phyloP scores from a whole-genome alignment of 768 basidiomycete species.

The Rhizopogon roseolus region DNA sequence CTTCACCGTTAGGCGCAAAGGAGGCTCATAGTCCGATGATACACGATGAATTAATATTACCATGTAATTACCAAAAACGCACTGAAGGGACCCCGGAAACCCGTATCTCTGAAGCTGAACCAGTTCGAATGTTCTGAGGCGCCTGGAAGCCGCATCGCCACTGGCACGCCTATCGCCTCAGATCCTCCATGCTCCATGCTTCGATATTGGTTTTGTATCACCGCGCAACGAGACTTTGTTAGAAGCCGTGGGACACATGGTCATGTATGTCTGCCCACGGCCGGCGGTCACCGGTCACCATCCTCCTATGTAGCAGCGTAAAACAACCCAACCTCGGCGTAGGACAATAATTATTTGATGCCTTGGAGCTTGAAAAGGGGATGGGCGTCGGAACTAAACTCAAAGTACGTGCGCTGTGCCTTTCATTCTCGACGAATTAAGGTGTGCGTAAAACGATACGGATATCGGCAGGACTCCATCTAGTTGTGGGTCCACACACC shows the following conservation, averaged over 20 bases:
- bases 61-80: not conserved
- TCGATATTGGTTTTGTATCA: conserved; percentile 6
- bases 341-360: not conserved
- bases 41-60: not conserved
- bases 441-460: not conserved
- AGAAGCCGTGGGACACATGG: not conserved
- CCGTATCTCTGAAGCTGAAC: conserved; percentile 11
- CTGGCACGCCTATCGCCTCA: conserved; percentile 6
- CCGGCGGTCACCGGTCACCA: not conserved
- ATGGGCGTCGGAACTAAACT: not conserved
- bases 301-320: not conserved
- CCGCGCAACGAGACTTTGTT: not conserved
- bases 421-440: not conserved
- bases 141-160: conserved; percentile 7
- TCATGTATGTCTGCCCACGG: not conserved
- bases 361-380: not conserved
- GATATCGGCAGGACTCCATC: not conserved
- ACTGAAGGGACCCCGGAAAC: conserved; percentile 20
- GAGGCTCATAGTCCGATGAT: conserved; percentile 3
- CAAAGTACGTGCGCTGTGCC: not conserved
- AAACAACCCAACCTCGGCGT: not conserved
- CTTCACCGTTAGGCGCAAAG: conserved; percentile 1
- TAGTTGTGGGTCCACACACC: not conserved
- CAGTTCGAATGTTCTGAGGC: conserved; percentile 11
- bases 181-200: conserved; percentile 5